These are phyloP conservation scores for Myxozyma monticola DNA, from an alignment of 805 yeast genomes.

Conservation along the genomic window DNA sequence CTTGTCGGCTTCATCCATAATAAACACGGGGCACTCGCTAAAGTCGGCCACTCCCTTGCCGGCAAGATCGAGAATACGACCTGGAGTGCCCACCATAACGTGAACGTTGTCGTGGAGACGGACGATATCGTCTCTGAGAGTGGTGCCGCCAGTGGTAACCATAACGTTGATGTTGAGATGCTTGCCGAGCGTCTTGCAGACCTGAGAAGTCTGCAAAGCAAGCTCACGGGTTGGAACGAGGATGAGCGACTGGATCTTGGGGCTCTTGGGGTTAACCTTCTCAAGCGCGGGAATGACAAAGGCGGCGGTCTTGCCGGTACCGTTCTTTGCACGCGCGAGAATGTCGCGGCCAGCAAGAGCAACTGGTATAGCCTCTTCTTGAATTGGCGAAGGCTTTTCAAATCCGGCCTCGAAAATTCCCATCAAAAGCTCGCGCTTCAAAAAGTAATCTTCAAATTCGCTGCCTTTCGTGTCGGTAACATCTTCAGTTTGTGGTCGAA, in stretches of 20 bases:
- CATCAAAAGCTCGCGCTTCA: slow-evolving; percentile 92
- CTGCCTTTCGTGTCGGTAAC: slow-evolving; percentile 88
- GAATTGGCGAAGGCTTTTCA: slow-evolving; percentile 97
- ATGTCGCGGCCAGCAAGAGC: slow-evolving; percentile 95
- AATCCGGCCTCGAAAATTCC: slow-evolving; percentile 99
- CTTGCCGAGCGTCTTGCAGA: slow-evolving; percentile 91
- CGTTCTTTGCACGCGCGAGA: slow-evolving; percentile 96
- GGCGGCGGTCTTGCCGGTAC: slow-evolving; percentile 98
- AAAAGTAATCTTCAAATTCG: slow-evolving; percentile 85
- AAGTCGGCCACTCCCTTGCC: slow-evolving; percentile 84
- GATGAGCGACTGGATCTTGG: slow-evolving; percentile 86
- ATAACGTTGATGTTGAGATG: slow-evolving; percentile 82
- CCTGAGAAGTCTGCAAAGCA: slow-evolving; percentile 96
- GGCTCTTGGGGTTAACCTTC: slow-evolving; percentile 76
- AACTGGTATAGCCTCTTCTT: slow-evolving; percentile 94
- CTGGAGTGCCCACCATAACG: slow-evolving; percentile 95
- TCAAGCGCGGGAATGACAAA: slow-evolving; percentile 92
- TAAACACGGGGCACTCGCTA: slow-evolving; percentile 79
- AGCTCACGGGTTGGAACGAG: slow-evolving; percentile 97
- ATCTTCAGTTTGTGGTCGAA: slow-evolving; percentile 91
- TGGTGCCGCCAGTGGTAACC: slow-evolving; percentile 99
- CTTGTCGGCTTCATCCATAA: slow-evolving; percentile 99
- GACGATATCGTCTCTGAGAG: slow-evolving; percentile 87
- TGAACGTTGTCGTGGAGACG: slow-evolving; percentile 93
- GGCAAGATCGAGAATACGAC: slow-evolving; percentile 93